Base-by-base conservation (phyloP, 768 basidiomycete species). In the Phylloporus scabripes region DNA sequence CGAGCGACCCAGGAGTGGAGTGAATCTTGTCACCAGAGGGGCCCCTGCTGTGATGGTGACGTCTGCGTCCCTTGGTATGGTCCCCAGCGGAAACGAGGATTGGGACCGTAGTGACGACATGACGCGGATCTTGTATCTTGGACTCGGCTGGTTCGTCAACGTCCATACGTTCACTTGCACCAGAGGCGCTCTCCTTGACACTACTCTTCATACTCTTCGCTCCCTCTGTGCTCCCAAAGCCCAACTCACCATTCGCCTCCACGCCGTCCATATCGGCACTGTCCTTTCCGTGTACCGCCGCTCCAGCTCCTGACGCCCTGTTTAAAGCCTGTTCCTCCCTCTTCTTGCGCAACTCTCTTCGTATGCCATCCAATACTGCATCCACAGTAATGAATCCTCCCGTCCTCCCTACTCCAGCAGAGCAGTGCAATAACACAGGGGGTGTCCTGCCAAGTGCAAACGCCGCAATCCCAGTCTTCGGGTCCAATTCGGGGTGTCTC, bases 371-470 rank as follows among this genome's bases (percentile, higher is more conserved):
- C 46, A 94, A 71, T n/a, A 91, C 74, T 7, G 90, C 84, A 63
- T 92, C 90, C 1, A 95, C 80, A 7, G 89, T 82, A 60, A 97
- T 92, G 65, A 91, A 97, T 21, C 87, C 89, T 18, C 95, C 95
- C 0, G 95, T 97, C 36, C 95, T 78, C 0, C 95, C 95, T 6
- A 96, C 92, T 17, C 95, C 95, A 0, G 95, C 95, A 26, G 91
- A 93, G 62, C 94, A 94, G 64, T 94, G 92, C 54, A 94, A 66
- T 41, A 94, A 63, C 24, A 92, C 78, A 1, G 89, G 88, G 18
- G 77, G 68, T 12, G 55, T 48, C 38, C 51, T 64, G 6, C 74
- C 76, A 43, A 76, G 55, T 6, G 79, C 77, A 52, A 77, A 78
- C 46, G 72, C 63, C 15, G 78, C 75, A 44, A 87, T 70, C 0